These are phyloP conservation scores for Drosera spatulata DNA, from an alignment of 179 eudicot species.

Conservation along the genomic window DNA sequence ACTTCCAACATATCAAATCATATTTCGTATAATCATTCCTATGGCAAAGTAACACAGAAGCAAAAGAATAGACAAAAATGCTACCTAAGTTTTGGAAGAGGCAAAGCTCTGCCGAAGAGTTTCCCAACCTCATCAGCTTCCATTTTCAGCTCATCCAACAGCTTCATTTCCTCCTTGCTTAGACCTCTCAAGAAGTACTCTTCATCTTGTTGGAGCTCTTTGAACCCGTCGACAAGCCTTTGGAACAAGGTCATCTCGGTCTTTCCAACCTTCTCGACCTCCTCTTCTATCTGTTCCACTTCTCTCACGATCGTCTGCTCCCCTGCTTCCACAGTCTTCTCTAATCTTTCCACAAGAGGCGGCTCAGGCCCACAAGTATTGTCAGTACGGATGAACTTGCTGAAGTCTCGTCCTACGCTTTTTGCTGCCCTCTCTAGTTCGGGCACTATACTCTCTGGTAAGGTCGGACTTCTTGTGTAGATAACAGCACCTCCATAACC, in stretches of 20 bases:
- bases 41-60: no score
- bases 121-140: conserved; percentile 82
- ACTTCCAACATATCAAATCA: no score
- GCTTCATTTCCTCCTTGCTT: conserved; percentile 78
- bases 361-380: conserved; percentile 84
- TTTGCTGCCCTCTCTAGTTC: conserved; percentile 61
- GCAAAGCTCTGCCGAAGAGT: conserved; percentile 73
- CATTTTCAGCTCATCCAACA: conserved; percentile 64
- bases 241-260: conserved; percentile 52
- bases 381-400: conserved; percentile 54
- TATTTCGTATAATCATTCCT: no score
- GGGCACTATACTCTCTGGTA: conserved; percentile 75
- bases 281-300: conserved; percentile 68
- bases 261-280: conserved; percentile 63
- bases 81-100: conserved; percentile 71
- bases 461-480: conserved; percentile 73
- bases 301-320: conserved; percentile 67
- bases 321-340: conserved; percentile 73
- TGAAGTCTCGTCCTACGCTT: conserved; percentile 75
- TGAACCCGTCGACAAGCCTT: conserved; percentile 63
- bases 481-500: conserved; percentile 93
- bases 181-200: conserved; percentile 56
- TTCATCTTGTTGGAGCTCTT: conserved; percentile 67
- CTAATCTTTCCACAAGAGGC: conserved; percentile 42
- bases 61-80: not conserved